phyloP scores from a whole-genome alignment of 805 yeast species.

The Candida takata region DNA sequence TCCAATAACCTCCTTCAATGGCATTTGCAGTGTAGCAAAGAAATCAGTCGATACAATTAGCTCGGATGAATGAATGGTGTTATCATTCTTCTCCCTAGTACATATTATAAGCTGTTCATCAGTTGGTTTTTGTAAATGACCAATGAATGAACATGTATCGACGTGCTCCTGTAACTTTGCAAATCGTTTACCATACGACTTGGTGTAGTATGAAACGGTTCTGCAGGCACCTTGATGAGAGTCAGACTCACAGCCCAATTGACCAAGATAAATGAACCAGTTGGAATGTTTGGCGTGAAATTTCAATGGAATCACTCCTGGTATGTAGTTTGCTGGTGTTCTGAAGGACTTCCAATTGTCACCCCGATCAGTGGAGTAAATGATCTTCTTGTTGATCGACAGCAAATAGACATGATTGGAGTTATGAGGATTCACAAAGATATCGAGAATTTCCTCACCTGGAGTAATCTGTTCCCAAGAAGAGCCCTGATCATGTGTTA shows the following conservation, averaged over 20 bases:
- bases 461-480: conserved; percentile 25
- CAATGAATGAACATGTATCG: conserved; percentile 61
- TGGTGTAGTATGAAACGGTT: conserved; percentile 52
- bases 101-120: conserved; percentile 59
- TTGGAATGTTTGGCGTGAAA: conserved; percentile 54
- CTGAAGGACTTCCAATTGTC: conserved; percentile 37
- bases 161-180: conserved; percentile 45
- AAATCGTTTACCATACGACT: conserved; percentile 64
- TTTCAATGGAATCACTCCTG: conserved; percentile 43
- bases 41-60: conserved; percentile 25
- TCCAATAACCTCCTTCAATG: conserved; percentile 60
- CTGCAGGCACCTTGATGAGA: conserved; percentile 37
- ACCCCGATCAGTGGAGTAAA: conserved; percentile 71
- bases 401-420: conserved; percentile 38
- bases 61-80: conserved; percentile 25
- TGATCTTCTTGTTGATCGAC: conserved; percentile 23
- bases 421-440: conserved; percentile 54
- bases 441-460: conserved; percentile 39
- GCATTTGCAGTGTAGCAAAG: conserved; percentile 24
- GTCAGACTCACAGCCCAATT: conserved; percentile 40
- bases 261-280: conserved; percentile 66
- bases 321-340: conserved; percentile 42
- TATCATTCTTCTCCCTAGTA: conserved; percentile 35
- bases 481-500: conserved; percentile 53
- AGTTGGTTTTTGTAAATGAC: conserved; percentile 38